Percentiles rank a stretch among this genome's conserved stretches.
Conservation (phyloP, 2,329 filamentous ascomycete species). For the Zasmidium cellare region DNA sequence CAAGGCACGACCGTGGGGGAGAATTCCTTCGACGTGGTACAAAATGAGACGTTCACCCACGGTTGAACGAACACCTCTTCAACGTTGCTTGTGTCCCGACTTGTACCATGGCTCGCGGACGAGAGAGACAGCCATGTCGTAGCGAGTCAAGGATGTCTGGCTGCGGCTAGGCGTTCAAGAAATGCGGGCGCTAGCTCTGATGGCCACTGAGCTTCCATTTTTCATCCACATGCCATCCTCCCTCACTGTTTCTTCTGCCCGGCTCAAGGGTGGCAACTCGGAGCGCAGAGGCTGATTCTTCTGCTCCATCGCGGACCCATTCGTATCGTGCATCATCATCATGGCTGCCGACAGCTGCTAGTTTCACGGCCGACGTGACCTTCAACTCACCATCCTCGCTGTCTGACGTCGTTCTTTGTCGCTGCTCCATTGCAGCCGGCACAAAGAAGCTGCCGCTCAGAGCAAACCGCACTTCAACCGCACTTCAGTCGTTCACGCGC, state of each 20-base stretch:
- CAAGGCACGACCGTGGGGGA: neutral
- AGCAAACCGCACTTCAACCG: neutral
- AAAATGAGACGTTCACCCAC: neutral
- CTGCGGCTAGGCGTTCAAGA: neutral
- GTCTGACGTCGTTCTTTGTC: neutral
- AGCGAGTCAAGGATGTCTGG: neutral
- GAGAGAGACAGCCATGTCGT: neutral
- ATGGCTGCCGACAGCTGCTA: neutral
- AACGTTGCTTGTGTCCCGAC: neutral
- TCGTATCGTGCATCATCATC: too few species aligned
- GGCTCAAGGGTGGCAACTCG: neutral
- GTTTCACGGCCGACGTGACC: neutral
- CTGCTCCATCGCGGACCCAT: neutral
- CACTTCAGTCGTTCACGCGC: neutral
- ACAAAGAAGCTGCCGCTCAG: neutral
- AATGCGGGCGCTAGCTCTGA: neutral
- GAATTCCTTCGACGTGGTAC: neutral
- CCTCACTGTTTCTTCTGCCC: neutral
- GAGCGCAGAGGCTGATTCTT: neutral
- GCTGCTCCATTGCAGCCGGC: neutral
- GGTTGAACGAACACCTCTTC: neutral
- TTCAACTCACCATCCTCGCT: neutral
- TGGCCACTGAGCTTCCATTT: neutral
- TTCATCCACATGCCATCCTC: neutral
- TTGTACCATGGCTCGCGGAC: neutral